phyloP scores from a whole-genome alignment of 768 basidiomycete genomes.

The Tulasnella sp. region DNA sequence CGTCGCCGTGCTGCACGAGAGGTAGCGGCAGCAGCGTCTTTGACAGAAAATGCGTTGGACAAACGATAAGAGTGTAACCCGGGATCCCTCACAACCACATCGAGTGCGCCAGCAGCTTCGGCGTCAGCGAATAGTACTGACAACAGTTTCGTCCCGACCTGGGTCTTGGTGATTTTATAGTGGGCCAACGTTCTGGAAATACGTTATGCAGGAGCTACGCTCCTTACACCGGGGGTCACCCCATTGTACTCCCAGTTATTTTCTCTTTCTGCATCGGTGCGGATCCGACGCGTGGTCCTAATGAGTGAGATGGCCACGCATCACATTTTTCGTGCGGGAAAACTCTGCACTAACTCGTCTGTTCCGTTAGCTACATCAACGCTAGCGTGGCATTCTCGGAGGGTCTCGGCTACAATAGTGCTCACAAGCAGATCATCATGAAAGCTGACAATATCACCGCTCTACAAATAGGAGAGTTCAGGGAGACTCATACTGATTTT shows the following conservation, averaged over 20 bases:
- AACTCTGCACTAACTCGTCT: not conserved
- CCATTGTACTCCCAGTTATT: not conserved
- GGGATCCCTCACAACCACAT: not conserved
- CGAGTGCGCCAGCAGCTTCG: not conserved
- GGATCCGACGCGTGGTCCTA: slow-evolving; percentile 16
- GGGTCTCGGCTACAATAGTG: slow-evolving; percentile 13
- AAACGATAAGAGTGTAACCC: slow-evolving; percentile 4
- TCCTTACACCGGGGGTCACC: not conserved
- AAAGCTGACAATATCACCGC: slow-evolving; percentile 13
- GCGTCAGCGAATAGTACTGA: not conserved
- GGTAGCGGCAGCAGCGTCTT: too few species aligned
- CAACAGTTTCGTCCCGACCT: not conserved
- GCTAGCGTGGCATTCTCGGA: not conserved
- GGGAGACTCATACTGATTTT: slow-evolving; percentile 1
- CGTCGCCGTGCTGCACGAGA: not conserved
- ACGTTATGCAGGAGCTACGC: not conserved
- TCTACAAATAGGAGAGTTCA: slow-evolving; percentile 2
- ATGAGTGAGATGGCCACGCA: not conserved
- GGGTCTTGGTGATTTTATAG: slow-evolving; percentile 11
- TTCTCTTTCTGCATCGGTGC: slow-evolving; percentile 8
- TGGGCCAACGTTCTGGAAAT: slow-evolving; percentile 15
- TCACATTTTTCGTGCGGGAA: too few species aligned
- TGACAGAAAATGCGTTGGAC: not conserved
- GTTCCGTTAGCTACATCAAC: slow-evolving; percentile 9
- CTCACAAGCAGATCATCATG: slow-evolving; percentile 13